Conservation (phyloP, 2,329 filamentous ascomycete species). For the Sclerotinia minor region DNA sequence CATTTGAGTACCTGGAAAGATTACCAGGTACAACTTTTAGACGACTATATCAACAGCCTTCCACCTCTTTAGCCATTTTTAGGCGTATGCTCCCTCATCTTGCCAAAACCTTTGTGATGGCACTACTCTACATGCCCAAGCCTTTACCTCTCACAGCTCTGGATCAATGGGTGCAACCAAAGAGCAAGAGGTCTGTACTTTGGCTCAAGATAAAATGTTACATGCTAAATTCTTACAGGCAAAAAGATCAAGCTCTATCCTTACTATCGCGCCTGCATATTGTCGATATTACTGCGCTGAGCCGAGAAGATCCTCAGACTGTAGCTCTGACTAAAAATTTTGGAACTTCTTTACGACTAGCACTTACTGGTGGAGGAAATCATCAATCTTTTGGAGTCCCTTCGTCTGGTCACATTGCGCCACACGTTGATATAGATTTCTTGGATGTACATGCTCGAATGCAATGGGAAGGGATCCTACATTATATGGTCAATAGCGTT, state of each 20-base stretch:
- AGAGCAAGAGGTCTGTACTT: slow-evolving; percentile 53
- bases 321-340: slow-evolving; percentile 82
- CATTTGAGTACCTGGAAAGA: slow-evolving; percentile 90
- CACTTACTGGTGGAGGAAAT: slow-evolving; percentile 81
- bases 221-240: slow-evolving; percentile 48
- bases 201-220: slow-evolving; percentile 12
- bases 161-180: slow-evolving; percentile 80
- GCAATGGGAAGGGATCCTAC: slow-evolving; percentile 94
- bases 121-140: slow-evolving; percentile 83
- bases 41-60: slow-evolving; percentile 92
- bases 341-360: slow-evolving; percentile 76
- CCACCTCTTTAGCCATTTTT: slow-evolving; percentile 92
- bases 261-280: slow-evolving; percentile 87
- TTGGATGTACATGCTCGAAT: slow-evolving; percentile 82
- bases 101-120: slow-evolving; percentile 95
- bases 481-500: slow-evolving; percentile 86
- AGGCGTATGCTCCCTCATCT: slow-evolving; percentile 94
- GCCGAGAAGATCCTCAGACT: slow-evolving; percentile 64
- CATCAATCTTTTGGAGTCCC: slow-evolving; percentile 91
- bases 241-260: slow-evolving; percentile 80
- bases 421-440: slow-evolving; percentile 66
- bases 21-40: slow-evolving; percentile 86
- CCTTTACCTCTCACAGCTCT: slow-evolving; percentile 79
- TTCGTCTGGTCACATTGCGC: slow-evolving; percentile 62
- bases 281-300: slow-evolving; percentile 62